phyloP scores from a whole-genome alignment of 176 grass and related monocot genomes.

The Cenchrus fungigraminus region DNA sequence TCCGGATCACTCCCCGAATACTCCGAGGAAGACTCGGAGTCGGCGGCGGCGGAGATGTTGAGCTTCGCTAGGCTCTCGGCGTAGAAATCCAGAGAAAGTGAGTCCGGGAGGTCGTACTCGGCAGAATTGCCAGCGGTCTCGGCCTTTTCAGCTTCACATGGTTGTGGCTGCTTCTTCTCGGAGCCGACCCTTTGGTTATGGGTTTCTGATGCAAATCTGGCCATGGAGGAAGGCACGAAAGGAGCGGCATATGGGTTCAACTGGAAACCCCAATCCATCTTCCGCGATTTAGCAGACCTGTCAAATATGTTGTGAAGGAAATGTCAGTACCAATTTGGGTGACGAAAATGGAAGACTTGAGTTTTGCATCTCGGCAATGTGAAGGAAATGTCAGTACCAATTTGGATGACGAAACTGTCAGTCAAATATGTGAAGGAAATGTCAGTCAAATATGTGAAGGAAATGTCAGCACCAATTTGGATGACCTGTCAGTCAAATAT shows the following conservation, averaged over 20 bases:
- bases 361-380: not conserved
- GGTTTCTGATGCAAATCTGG: not conserved
- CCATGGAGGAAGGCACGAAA: slow-evolving; percentile 52
- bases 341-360: not conserved
- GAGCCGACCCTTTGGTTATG: slow-evolving; percentile 18
- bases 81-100: slow-evolving; percentile 46
- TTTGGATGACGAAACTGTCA: too few relatives aligned
- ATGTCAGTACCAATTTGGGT: not conserved
- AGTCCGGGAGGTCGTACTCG: slow-evolving; percentile 51
- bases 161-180: not conserved
- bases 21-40: slow-evolving; percentile 38
- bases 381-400: too few relatives aligned
- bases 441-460: too few relatives aligned
- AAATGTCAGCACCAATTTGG: too few relatives aligned
- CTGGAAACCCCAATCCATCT: slow-evolving; percentile 42
- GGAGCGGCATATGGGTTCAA: slow-evolving; percentile 68
- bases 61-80: slow-evolving; percentile 48
- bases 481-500: not conserved
- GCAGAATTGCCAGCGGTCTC: slow-evolving; percentile 41
- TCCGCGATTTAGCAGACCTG: slow-evolving; percentile 10
- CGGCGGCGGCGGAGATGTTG: slow-evolving; percentile 11
- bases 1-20: slow-evolving; percentile 11
- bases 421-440: too few relatives aligned
- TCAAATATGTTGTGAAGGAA: not conserved
- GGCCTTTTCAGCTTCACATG: slow-evolving; percentile 32